phyloP scores from a whole-genome alignment of 805 yeast species.

The Saccharomycopsis amapae region DNA sequence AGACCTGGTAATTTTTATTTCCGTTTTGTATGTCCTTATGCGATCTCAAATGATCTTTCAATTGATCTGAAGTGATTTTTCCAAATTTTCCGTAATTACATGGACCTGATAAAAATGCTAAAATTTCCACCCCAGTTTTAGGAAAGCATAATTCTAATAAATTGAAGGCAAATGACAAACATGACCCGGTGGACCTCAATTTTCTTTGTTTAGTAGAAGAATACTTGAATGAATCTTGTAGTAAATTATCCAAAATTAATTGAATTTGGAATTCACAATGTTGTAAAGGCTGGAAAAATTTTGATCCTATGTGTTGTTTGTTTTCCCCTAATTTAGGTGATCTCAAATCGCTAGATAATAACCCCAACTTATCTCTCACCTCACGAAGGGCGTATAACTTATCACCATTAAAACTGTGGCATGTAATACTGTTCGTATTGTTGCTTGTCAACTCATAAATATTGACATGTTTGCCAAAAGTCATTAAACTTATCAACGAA shows the following conservation, averaged over 20 bases:
- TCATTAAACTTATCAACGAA: slow-evolving; percentile 49
- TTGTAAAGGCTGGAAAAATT: slow-evolving; percentile 42
- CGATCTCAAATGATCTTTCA: slow-evolving; percentile 59
- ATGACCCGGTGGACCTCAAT: slow-evolving; percentile 52
- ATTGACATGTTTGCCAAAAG: slow-evolving; percentile 54
- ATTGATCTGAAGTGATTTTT: slow-evolving; percentile 43
- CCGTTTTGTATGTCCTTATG: slow-evolving; percentile 46
- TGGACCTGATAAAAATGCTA: slow-evolving; percentile 55
- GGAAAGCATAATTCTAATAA: slow-evolving; percentile 34
- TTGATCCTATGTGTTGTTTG: slow-evolving; percentile 27
- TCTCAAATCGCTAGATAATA: slow-evolving; percentile 28
- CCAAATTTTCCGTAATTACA: slow-evolving; percentile 59
- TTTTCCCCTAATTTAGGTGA: slow-evolving; percentile 3
- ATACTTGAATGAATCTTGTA: slow-evolving; percentile 43
- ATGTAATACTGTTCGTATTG: slow-evolving; percentile 28
- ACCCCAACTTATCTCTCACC: slow-evolving; percentile 40
- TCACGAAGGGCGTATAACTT: slow-evolving; percentile 44
- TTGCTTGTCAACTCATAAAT: slow-evolving; percentile 40
- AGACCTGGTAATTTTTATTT: slow-evolving; percentile 26
- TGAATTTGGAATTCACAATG: slow-evolving; percentile 46
- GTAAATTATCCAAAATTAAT: slow-evolving; percentile 41
- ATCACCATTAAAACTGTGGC: slow-evolving; percentile 48
- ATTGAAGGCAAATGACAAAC: slow-evolving; percentile 42
- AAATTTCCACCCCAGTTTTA: slow-evolving; percentile 46
- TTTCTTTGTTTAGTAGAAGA: slow-evolving; percentile 38